Evolutionary conservation across 2,329 filamentous ascomycete genomes (phyloP).

Genomic region (Talaromyces sp.): DNA sequence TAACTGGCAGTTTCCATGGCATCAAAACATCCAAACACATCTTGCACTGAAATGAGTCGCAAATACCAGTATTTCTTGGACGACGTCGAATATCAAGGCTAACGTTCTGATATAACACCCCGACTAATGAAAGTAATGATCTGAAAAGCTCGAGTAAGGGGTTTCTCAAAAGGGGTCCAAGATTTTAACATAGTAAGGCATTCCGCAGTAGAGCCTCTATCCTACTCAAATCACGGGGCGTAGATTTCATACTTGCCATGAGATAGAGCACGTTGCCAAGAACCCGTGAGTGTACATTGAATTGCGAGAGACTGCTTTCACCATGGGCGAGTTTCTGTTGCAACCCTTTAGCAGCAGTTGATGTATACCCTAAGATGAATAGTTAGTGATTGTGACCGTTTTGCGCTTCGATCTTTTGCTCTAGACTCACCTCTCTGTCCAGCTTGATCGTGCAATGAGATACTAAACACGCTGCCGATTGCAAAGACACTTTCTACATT

Average conservation of each 20-base stretch:
- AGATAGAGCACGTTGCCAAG: constrained; percentile 62
- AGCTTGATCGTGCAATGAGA: constrained; percentile 54
- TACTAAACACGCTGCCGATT: constrained; percentile 71
- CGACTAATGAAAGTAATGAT: too few relatives aligned
- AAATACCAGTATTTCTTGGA: neutral
- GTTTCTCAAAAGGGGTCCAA: neutral
- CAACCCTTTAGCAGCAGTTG: constrained; percentile 54
- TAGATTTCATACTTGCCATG: constrained; percentile 58
- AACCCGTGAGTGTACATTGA: constrained; percentile 58
- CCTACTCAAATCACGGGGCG: constrained; percentile 40
- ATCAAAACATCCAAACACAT: neutral
- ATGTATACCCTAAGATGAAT: constrained; percentile 53
- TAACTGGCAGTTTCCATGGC: neutral
- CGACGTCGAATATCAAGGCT: neutral
- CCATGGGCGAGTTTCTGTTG: constrained; percentile 50
- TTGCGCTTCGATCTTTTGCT: neutral
- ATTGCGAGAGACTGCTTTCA: constrained; percentile 28
- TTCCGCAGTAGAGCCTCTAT: constrained; percentile 37
- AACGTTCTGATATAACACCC: too few relatives aligned
- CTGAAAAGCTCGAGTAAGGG: neutral
- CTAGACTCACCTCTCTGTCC: constrained; percentile 43
- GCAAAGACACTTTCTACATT: constrained; percentile 67
- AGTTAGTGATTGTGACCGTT: constrained; percentile 16
- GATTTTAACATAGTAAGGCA: neutral
- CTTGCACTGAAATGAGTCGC: neutral